phyloP scores from a whole-genome alignment of 2,329 filamentous ascomycete species.

The Colletotrichum paranaense region DNA sequence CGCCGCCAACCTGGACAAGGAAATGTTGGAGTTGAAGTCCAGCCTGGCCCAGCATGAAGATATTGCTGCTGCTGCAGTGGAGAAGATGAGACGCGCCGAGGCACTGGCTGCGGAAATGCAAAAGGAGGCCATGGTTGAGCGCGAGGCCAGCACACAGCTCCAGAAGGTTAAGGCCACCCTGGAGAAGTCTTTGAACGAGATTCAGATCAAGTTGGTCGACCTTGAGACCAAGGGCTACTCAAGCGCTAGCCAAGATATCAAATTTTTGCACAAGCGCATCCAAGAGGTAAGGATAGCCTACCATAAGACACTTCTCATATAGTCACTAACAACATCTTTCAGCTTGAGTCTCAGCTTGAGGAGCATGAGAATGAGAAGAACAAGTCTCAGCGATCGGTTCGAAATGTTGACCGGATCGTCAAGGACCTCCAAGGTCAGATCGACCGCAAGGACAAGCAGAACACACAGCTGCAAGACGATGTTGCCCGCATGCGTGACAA shows the following conservation, averaged over 20 bases:
- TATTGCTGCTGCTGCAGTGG: conserved; percentile 88
- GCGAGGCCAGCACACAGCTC: conserved; percentile 82
- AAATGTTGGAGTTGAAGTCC: conserved; percentile 90
- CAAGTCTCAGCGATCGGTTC: conserved; percentile 86
- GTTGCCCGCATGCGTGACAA: conserved; percentile 88
- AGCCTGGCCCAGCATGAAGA: conserved; percentile 93
- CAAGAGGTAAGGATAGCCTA: conserved; percentile 81
- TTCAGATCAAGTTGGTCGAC: conserved; percentile 90
- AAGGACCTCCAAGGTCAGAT: conserved; percentile 94
- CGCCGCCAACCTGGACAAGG: conserved; percentile 87
- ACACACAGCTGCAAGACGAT: conserved; percentile 83
- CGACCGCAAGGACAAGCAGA: conserved; percentile 91
- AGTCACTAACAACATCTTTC: conserved; percentile 42
- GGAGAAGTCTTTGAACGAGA: conserved; percentile 90
- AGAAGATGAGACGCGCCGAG: conserved; percentile 97
- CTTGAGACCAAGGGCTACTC: conserved; percentile 98
- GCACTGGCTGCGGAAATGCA: conserved; percentile 89
- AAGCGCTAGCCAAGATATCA: conserved; percentile 92
- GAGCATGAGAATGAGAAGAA: conserved; percentile 82
- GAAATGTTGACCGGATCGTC: conserved; percentile 93
- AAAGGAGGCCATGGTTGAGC: conserved; percentile 88
- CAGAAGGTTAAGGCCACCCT: conserved; percentile 91
- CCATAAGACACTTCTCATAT: neutral
- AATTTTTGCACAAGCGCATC: conserved; percentile 92
- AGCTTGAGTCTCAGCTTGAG: conserved; percentile 92